Base-by-base conservation (phyloP, 2,329 filamentous ascomycete genomes). In the Cladosporium sphaerospermum region DNA sequence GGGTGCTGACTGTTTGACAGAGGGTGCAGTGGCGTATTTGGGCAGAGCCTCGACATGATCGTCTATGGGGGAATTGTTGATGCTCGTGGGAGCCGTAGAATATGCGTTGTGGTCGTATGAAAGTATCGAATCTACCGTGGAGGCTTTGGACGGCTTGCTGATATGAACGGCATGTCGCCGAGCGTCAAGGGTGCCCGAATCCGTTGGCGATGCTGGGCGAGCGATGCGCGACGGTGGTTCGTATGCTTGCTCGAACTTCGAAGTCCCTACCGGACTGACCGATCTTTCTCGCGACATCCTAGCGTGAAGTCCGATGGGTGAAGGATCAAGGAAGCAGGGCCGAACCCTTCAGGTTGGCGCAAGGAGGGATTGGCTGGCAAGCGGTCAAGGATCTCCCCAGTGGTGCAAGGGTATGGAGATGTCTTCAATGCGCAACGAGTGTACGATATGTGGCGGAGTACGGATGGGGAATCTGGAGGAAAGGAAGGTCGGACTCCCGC, bases 211-310 rank as follows among this genome's bases (percentile, higher is more conserved):
- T 13, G 54, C 48, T n/a, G 58, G 54, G 9, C 16, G 11, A 40
- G 45, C 42, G 36, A 18, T 53, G 46, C 43, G 56, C 37, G 49
- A 53, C 10, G 59, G 59, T 13, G 62, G 56, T 33, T 52, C 34
- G 51, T 58, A 65, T 8, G 63, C 61, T 49, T 45, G 45, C 55
- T 67, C 65, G 57, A 67, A 67, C 14, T 60, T 57, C 11, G 59
- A 62, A 28, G 65, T 58, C 48, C 64, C 65, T 14, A 67, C 47
- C 4, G 64, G 64, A 32, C 62, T 64, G 34, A 67, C 57, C 40
- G 49, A 50, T 13, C 59, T 50, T 9, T 55, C 39, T 51, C 50
- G 53, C 37, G 33, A n/a, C 54, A 56, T 57, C 7, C 13, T 53
- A 28, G 23, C 7, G 23, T 7, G 23, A 28, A 28, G 23, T 7